A percentile compares a stretch with the other conserved stretches of the same genome.
Evolutionary conservation across 768 basidiomycete species (phyloP).

Genomic region (Cystobasidium ongulense): DNA sequence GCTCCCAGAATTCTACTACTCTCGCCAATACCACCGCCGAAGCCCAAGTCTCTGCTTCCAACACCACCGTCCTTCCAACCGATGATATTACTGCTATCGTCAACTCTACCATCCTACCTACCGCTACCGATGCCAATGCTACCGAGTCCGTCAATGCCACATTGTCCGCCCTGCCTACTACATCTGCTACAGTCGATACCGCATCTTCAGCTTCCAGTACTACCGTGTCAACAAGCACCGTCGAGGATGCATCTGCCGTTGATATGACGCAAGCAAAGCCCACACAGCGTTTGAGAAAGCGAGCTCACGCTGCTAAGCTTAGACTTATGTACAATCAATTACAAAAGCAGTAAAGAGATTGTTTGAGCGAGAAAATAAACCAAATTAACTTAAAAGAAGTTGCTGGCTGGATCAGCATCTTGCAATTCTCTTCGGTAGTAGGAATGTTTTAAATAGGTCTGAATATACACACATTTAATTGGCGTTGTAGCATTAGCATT

Average conservation of each 20-base stretch:
- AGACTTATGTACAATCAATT: conserved; percentile 5
- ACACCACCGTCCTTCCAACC: conserved; percentile 11
- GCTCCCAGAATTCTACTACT: conserved; percentile 8
- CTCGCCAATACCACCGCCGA: conserved; percentile 29
- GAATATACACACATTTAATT: background rate
- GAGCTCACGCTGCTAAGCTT: conserved; percentile 11
- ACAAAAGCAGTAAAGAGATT: background rate
- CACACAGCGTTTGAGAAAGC: conserved; percentile 14
- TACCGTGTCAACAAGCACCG: background rate
- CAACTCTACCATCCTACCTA: background rate
- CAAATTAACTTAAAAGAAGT: background rate
- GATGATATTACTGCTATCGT: background rate
- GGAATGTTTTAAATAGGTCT: background rate
- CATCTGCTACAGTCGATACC: background rate
- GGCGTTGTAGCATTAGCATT: background rate
- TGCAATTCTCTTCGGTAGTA: background rate
- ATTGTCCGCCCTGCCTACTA: background rate
- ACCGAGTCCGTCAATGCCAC: background rate
- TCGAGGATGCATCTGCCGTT: background rate
- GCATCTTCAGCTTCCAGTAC: background rate
- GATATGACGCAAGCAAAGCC: background rate
- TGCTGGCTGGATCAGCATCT: background rate
- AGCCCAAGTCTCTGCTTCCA: background rate
- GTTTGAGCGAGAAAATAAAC: background rate
- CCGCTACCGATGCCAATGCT: background rate